These are phyloP conservation scores for Blastocystis hominis DNA, from an alignment of 352 stramenopile genomes.

Conservation along the genomic window DNA sequence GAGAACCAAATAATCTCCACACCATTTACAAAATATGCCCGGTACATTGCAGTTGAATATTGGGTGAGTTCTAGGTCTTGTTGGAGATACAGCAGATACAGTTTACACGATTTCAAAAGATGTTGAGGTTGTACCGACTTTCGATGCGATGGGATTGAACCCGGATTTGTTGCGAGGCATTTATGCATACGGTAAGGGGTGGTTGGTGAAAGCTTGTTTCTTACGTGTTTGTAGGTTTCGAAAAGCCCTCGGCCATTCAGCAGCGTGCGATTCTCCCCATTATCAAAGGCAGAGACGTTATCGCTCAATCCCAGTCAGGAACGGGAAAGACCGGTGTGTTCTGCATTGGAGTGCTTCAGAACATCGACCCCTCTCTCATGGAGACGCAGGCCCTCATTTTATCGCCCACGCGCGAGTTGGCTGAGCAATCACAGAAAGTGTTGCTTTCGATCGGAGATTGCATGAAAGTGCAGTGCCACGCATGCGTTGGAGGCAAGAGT, in stretches of 20 bases:
- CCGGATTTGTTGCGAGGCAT: conserved; percentile 80
- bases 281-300: conserved; percentile 84
- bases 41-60: neutral
- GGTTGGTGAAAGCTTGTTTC: conserved; percentile 2
- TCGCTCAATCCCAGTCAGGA: conserved; percentile 87
- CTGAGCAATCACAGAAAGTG: conserved; percentile 90
- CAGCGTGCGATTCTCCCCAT: conserved; percentile 91
- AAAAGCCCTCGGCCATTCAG: conserved; percentile 93
- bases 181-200: conserved; percentile 69
- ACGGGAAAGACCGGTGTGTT: conserved; percentile 80
- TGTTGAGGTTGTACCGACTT: conserved; percentile 64
- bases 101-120: conserved; percentile 47
- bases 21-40: neutral
- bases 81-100: conserved; percentile 7
- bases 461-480: conserved; percentile 86
- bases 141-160: conserved; percentile 80
- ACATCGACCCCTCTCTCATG: conserved; percentile 77
- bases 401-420: conserved; percentile 86
- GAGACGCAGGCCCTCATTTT: conserved; percentile 87
- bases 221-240: conserved; percentile 71
- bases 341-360: conserved; percentile 73
- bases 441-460: conserved; percentile 84
- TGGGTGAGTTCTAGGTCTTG: neutral
- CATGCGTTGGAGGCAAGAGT: conserved; percentile 60
- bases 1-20: neutral